Base-by-base conservation (phyloP, 176 grass and related monocot species). In the Aegilops longissima region DNA sequence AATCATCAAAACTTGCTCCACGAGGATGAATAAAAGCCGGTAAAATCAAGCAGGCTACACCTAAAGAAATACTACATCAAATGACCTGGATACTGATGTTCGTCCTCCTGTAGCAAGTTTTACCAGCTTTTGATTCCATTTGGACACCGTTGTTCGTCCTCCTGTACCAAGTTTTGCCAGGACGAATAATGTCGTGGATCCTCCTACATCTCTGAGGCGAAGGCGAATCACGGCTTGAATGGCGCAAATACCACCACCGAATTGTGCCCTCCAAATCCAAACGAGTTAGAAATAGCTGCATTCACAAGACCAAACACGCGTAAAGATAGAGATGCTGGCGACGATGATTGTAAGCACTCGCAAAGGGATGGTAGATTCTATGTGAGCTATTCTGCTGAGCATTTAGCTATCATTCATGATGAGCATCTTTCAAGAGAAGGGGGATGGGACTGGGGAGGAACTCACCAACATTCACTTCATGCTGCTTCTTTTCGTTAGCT, bases 251-350 rank as follows among this genome's bases (percentile, higher is more conserved):
- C 87, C 29, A 93, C 84, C 80, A 89, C 87, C 1, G 91, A 89
- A 52, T 93, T 93, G 87, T 93, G 91, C 25, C 91, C 91, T 66
- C 91, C 91, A 38, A 93, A 93, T 77, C 91, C 91, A 24, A 93
- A 93, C 2, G 91, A 93, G 76, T 93, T 93, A 65, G 91, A 93
- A 67, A 93, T 89, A n/a, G 80, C 91, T 92, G 90, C 83, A 86
- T 70, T 75, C 9, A 36, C 13, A 40, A 79, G 1, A 73, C 3
- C 17, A 71, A 51, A 66, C n/a, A 73, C 36, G 4, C 38, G 42
- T 84, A 70, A 70, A 70, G 91, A 62, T 10, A 40, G 20, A 45
- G 7, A 82, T 12, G n/a, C 13, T 59, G 47, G 18, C 20, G 40
- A 40, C 7, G 29, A 40, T 69, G 12, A 39, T 17, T 56, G 11